Base-by-base conservation (phyloP, 108 stramenopile species). In the Pseudonitzschia delicatissima region DNA sequence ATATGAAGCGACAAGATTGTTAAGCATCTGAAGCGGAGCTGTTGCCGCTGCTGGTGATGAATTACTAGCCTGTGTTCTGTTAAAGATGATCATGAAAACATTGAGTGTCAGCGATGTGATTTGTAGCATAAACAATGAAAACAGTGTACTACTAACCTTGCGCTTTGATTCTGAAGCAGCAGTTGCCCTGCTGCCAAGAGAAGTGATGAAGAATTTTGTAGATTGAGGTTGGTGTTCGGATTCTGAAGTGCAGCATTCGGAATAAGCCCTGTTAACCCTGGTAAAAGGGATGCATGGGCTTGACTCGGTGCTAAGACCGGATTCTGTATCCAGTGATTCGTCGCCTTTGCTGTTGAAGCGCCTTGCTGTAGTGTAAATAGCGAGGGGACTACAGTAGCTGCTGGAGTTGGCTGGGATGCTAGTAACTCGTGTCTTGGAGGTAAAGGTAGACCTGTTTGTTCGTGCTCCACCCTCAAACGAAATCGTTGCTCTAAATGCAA, bases 401-500 rank as follows among this genome's bases (percentile, higher is more conserved):
- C 23, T 20, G 39, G 4, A 31, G 13, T 17, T 26, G 64, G 47
- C 27, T 48, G 64, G 5, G 45, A 35, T 23, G 52, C 40, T 31
- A 51, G 44, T 25, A 72, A 47, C 37, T 73, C 35, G 5, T 47
- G 28, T 12, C 50, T 62, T 13, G 51, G 53, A 40, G 77, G 44
- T 3, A 79, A 57, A 5, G 83, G 78, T 13, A 74, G 31, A n/a
- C 74, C 75, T 4, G 65, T 55, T 23, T 77, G 69, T 26, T 87
- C 90, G 37, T 82, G 79, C 29, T 83, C 82, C 29, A 88, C 59
- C 6, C 87, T 62, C 29, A 82, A 15, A 6, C 75, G 84, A 60
- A 89, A 92, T 27, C 86, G 62, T 40, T 74, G 69, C 51, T 89
- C 87, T 57, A 92, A 58, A 42, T 75, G 75, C 8, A 74, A 74